Conservation (phyloP, 2,329 filamentous ascomycete genomes). For the Pleoardoris graminearum region DNA sequence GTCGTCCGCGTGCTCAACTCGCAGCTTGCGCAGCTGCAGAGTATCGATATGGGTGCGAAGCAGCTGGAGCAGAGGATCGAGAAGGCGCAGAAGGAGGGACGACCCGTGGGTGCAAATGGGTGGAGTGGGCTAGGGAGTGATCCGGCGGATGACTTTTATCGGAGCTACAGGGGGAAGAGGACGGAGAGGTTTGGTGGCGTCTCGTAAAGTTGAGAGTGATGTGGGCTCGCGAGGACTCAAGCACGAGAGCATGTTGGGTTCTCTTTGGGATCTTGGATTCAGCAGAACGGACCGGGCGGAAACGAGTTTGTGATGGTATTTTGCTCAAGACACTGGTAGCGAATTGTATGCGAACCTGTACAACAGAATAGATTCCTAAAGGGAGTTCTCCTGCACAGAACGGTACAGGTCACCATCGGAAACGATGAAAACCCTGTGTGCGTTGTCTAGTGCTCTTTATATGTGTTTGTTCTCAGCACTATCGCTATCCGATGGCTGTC, state of each 20-base stretch:
- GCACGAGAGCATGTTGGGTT: background rate
- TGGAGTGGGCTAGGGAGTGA: conserved; percentile 63
- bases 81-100: conserved; percentile 78
- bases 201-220: conserved; percentile 14
- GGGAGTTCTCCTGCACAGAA: background rate
- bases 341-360: background rate
- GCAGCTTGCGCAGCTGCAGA: conserved; percentile 88
- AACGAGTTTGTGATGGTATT: too few relatives aligned
- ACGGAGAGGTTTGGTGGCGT: conserved; percentile 40
- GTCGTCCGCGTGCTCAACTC: conserved; percentile 94
- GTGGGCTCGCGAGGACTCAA: too few relatives aligned
- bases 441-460: too few relatives aligned
- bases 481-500: too few relatives aligned
- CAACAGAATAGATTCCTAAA: background rate
- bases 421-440: too few relatives aligned
- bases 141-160: conserved; percentile 86
- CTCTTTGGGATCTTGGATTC: background rate
- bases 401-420: background rate
- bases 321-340: too few relatives aligned
- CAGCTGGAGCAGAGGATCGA: conserved; percentile 80
- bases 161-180: conserved; percentile 73
- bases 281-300: too few relatives aligned
- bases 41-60: conserved; percentile 85
- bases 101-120: conserved; percentile 56
- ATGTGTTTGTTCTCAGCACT: too few relatives aligned